Evolutionary conservation across 306 rosid genomes (phyloP), one percentile per base, ranked within the genome.

Genomic region (Cucurbita pepo): DNA sequence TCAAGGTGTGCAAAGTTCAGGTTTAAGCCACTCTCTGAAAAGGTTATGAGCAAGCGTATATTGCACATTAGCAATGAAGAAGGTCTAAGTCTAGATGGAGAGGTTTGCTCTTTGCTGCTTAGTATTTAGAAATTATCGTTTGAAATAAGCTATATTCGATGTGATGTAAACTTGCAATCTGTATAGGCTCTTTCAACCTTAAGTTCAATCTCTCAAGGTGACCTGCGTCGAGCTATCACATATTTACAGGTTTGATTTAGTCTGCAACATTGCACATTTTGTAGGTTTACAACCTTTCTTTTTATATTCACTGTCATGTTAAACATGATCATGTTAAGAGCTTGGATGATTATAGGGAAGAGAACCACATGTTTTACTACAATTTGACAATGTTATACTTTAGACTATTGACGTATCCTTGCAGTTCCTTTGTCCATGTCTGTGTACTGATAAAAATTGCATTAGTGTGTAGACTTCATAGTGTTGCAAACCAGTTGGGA

Each of bases 1-100:
- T 95, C 97, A 15, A 91, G 92, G 81, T 91, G 96, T 85, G 95
- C 97, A 43, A 95, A 95, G 82, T 91, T 91, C 83, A 91, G 99
- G 88, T 95, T 95, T 88, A 95, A 95, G 86, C 97, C 89, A n/a
- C 82, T 95, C 73, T 83, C 99, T 45, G 91, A 88, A 81, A 97
- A 87, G 47, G 87, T 94, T 71, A 86, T 91, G 99, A 85, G 80
- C 76, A 86, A 41, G 73, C 86, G 97, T 45, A 76, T 94, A 85
- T 30, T 59, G 78, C 84, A 87, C 83, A 94, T 94, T 64, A 79
- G 90, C 82, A 81, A 86, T 15, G 95, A 94, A 83, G 99, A 94
- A 83, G 88, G 96, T 47, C 86, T 94, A 58, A 76, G 66, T 83
- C 90, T 94, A 78, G 97, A 91, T 78, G 76, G 85, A 34, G 92